These are phyloP conservation scores for Peronospora farinosa DNA, from an alignment of 352 stramenopile genomes.

Conservation along the genomic window DNA sequence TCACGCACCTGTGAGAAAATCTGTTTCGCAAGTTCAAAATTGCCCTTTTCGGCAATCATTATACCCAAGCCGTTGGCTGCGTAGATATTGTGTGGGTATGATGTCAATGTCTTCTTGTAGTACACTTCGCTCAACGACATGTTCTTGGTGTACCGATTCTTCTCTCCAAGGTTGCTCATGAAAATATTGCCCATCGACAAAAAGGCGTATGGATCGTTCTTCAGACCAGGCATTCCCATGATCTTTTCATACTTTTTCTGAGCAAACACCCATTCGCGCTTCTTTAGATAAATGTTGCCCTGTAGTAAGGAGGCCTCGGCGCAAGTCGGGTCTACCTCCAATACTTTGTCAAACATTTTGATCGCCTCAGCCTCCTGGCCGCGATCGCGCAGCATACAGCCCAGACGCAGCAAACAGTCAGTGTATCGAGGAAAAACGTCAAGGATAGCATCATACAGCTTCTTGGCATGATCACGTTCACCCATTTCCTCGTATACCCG, in stretches of 20 bases:
- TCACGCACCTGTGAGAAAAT: slow-evolving; percentile 95
- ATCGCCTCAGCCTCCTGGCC: slow-evolving; percentile 85
- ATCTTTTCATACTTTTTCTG: slow-evolving; percentile 91
- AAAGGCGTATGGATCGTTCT: slow-evolving; percentile 95
- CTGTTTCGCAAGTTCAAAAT: slow-evolving; percentile 93
- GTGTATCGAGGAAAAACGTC: slow-evolving; percentile 91
- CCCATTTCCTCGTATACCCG: slow-evolving; percentile 91
- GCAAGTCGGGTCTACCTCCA: slow-evolving; percentile 87
- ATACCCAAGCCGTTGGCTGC: slow-evolving; percentile 96
- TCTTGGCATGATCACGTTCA: slow-evolving; percentile 84
- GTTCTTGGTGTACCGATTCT: slow-evolving; percentile 94
- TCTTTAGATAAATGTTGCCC: slow-evolving; percentile 93
- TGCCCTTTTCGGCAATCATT: slow-evolving; percentile 96
- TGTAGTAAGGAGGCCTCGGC: slow-evolving; percentile 92
- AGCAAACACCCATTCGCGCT: slow-evolving; percentile 92
- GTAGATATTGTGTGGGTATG: slow-evolving; percentile 92
- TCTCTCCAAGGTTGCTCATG: slow-evolving; percentile 95
- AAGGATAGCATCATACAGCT: slow-evolving; percentile 92
- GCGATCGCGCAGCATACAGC: slow-evolving; percentile 91
- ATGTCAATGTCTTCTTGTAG: slow-evolving; percentile 93
- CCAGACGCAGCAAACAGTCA: slow-evolving; percentile 90
- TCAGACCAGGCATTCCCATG: slow-evolving; percentile 92
- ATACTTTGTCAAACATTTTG: slow-evolving; percentile 91
- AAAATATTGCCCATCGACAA: slow-evolving; percentile 97
- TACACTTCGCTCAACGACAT: slow-evolving; percentile 92